Percentiles rank a stretch among this genome's conserved stretches.
Evolutionary conservation across 345 rosid species (phyloP).

Genomic region (Citrus sp.): DNA sequence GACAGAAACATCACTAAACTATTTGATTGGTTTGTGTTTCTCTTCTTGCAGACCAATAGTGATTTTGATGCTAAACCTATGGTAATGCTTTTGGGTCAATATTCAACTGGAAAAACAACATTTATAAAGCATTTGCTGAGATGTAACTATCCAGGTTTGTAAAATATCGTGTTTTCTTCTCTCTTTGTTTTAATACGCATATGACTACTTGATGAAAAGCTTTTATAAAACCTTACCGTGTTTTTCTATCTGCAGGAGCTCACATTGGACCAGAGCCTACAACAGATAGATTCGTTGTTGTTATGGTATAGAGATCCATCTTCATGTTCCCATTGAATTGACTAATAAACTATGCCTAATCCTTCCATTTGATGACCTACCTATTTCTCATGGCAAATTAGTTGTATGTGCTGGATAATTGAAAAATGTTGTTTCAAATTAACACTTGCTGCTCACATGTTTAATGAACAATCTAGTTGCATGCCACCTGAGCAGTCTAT

Average conservation of each 20-base stretch:
- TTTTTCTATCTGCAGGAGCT: constrained; percentile 55
- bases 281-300: constrained; percentile 97
- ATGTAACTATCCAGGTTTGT: constrained; percentile 77
- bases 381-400: background rate
- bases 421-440: background rate
- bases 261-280: constrained; percentile 99
- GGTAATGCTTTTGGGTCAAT: constrained; percentile 97
- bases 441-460: background rate
- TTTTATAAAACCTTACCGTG: constrained; percentile 5
- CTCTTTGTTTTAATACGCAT: background rate
- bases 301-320: constrained; percentile 52
- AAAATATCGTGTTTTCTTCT: background rate
- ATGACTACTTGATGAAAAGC: background rate
- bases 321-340: background rate
- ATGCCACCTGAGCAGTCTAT: background rate
- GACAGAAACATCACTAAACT: background rate
- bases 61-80: constrained; percentile 97
- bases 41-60: constrained; percentile 60
- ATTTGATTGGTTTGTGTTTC: constrained; percentile 1
- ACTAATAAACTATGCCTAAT: background rate
- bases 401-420: background rate
- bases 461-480: background rate
- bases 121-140: constrained; percentile 85
- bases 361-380: background rate
- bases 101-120: constrained; percentile 96